Evolutionary conservation across 2,329 filamentous ascomycete species (phyloP), one percentile per base, ranked within the genome.

Genomic region (Cytospora paraplurivora): DNA sequence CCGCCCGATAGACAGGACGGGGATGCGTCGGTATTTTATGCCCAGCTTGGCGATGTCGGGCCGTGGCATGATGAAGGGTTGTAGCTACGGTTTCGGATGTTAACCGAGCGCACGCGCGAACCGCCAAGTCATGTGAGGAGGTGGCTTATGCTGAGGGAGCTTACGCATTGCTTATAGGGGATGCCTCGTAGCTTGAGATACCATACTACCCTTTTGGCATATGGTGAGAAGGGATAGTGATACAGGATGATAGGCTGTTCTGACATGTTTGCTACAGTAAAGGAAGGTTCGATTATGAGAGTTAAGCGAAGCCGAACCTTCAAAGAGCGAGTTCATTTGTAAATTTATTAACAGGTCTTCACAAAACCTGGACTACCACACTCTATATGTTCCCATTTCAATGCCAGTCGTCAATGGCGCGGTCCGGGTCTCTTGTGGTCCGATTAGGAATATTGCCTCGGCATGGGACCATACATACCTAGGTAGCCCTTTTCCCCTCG

Each of bases 21-120:
- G 89, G 62, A 91, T 91, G 63, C 89, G 87, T 4, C 89, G 83
- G 75, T 93, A 88, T 7, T 79, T 76, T 61, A 91, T 79, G 33
- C 86, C 87, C 15, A 92, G 79, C 1, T 78, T 76, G 19, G 77
- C 74, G 15, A 91, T 71, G 71, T 90, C 87, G 1, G 88, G 87
- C 33, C 89, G 85, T 7, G 89, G 89, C 71, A 91, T 78, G 38
- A 83, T 81, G 3, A 79, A 76, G 0, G 89, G 87, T 85, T 92
- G 88, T 56, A 86, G 74, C 87, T 89, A 65, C n/a, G 32, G 27
- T 6, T 34, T 11, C 17, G 34, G 13, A 37, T 4, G 33, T 65
- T n/a, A 66, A 47, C 51, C 21, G 13, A 37, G 27, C 58, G 50
- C 5, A 37, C 47, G 51, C 56, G 50, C 17, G 34, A 52, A 53